Evolutionary conservation across 192 early-diverging fungal species (phyloP).

Genomic region (Borealophlyctis nickersoniae): DNA sequence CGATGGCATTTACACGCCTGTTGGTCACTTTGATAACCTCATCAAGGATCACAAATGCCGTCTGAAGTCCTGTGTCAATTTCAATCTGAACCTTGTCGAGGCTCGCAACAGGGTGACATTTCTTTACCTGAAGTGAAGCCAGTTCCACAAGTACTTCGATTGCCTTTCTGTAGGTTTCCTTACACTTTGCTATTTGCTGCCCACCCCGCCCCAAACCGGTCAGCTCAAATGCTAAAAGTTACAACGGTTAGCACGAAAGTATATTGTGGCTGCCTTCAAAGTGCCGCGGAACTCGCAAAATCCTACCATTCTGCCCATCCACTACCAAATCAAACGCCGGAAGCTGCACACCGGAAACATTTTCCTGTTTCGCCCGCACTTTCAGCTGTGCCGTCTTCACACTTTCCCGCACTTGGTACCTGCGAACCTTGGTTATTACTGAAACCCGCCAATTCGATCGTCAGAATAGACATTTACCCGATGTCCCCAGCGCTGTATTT

Average conservation of each 20-base stretch:
- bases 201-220: slow-evolving; percentile 98
- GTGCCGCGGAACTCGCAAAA: no score
- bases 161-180: slow-evolving; percentile 91
- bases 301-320: slow-evolving; percentile 83
- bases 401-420: slow-evolving; percentile 94
- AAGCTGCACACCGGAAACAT: slow-evolving; percentile 95
- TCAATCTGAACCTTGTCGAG: no score
- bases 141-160: slow-evolving; percentile 94
- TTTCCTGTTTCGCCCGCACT: slow-evolving; percentile 90
- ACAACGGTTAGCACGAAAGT: neutral
- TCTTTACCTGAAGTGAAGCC: slow-evolving; percentile 86
- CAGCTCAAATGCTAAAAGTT: slow-evolving; percentile 67
- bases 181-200: slow-evolving; percentile 92
- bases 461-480: slow-evolving; percentile 45
- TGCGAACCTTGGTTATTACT: slow-evolving; percentile 21
- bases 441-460: slow-evolving; percentile 4
- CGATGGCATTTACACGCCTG: slow-evolving; percentile 98
- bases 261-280: neutral
- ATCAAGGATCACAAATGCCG: slow-evolving; percentile 97
- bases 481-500: slow-evolving; percentile 97
- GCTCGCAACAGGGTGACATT: slow-evolving; percentile 2
- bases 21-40: slow-evolving; percentile 99
- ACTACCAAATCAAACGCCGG: slow-evolving; percentile 87
- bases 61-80: slow-evolving; percentile 55
- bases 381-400: slow-evolving; percentile 88